These are phyloP conservation scores for Curvularia eragrostidis DNA, from an alignment of 2,329 filamentous ascomycete genomes.

Conservation along the genomic window DNA sequence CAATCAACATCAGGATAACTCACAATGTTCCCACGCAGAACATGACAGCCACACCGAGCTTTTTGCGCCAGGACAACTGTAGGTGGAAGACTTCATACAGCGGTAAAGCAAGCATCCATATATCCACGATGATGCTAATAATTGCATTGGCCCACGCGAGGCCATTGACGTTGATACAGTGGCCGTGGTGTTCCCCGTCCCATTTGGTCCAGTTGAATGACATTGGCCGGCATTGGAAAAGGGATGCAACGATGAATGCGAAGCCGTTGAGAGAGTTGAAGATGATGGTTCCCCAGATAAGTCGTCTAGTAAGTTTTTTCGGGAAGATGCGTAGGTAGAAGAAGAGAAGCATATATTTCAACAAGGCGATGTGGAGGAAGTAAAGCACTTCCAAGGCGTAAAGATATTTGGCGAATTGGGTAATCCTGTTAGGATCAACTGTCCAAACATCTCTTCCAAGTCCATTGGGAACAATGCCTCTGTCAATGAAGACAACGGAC, in stretches of 20 bases:
- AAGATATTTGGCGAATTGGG: slow-evolving; percentile 49
- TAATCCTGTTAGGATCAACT: slow-evolving; percentile 52
- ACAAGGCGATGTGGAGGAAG: slow-evolving; percentile 38
- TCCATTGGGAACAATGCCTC: slow-evolving; percentile 42
- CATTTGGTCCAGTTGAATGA: slow-evolving; percentile 42
- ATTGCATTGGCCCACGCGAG: slow-evolving; percentile 44
- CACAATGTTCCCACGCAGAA: slow-evolving; percentile 49
- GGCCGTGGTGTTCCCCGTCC: slow-evolving; percentile 35
- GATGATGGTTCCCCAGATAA: slow-evolving; percentile 29
- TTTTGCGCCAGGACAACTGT: slow-evolving; percentile 46
- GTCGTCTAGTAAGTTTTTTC: slow-evolving; percentile 18
- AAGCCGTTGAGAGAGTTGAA: slow-evolving; percentile 36
- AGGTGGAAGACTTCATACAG: slow-evolving; percentile 42
- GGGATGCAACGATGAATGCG: slow-evolving; percentile 26
- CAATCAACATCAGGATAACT: background rate
- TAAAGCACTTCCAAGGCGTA: slow-evolving; percentile 46
- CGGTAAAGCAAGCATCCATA: slow-evolving; percentile 45
- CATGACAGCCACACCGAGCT: slow-evolving; percentile 48
- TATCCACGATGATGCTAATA: slow-evolving; percentile 43
- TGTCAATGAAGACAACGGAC: slow-evolving; percentile 36
- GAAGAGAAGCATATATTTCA: slow-evolving; percentile 40
- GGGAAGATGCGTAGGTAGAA: slow-evolving; percentile 43
- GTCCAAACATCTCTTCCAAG: slow-evolving; percentile 62
- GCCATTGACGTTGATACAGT: slow-evolving; percentile 47
- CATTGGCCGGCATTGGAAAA: slow-evolving; percentile 47